Percentiles rank a stretch among this genome's conserved stretches.
phyloP scores from a whole-genome alignment of 208 protist species.

The Tritrichomonas foetus region DNA sequence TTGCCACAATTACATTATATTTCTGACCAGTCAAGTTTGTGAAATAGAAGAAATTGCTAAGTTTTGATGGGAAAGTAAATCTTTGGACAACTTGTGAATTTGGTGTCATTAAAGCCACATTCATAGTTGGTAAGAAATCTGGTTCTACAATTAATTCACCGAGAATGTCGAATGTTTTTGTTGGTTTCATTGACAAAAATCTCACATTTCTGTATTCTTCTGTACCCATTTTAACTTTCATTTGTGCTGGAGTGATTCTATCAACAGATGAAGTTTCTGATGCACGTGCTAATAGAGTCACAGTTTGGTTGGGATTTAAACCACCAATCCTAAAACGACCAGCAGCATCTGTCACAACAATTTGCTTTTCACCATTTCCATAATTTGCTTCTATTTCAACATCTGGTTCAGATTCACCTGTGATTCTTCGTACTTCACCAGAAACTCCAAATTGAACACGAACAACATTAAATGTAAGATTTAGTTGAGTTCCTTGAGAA shows the following conservation, averaged over 20 bases:
- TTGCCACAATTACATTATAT: not conserved
- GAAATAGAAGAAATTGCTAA: not conserved
- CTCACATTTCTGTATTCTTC: not conserved
- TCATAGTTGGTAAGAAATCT: not conserved
- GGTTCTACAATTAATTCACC: not conserved
- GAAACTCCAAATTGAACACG: not conserved
- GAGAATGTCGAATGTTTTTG: not conserved
- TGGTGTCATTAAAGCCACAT: not conserved
- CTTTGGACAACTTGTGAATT: not conserved
- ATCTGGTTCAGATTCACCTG: slow-evolving; percentile 13
- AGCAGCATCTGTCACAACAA: not conserved
- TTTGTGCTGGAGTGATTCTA: not conserved
- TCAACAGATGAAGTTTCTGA: not conserved
- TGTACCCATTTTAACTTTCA: not conserved
- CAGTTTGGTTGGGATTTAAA: not conserved
- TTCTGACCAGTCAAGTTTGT: not conserved
- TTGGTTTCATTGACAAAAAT: not conserved
- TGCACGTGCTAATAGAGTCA: not conserved
- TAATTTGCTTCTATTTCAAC: not conserved
- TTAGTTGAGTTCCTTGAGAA: not conserved
- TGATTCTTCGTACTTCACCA: not conserved
- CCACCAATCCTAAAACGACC: not conserved
- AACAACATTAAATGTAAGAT: not conserved
- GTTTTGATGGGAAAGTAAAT: not conserved
- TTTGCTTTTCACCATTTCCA: not conserved